These are phyloP conservation scores for Tuber borchii DNA, from an alignment of 495 filamentous ascomycete species.

Conservation along the genomic window DNA sequence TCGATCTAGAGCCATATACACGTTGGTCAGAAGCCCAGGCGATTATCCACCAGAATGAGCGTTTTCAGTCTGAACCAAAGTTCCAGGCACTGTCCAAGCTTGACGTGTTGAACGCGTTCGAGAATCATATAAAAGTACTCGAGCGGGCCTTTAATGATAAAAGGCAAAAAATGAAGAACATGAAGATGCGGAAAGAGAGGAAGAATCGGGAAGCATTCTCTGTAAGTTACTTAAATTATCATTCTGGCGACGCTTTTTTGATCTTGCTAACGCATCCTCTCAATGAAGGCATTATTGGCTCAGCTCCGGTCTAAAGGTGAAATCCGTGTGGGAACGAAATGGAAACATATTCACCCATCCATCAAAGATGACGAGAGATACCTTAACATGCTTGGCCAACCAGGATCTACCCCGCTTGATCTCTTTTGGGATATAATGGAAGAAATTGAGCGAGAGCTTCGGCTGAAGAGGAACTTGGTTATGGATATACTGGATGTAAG, in stretches of 20 bases:
- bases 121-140: slow-evolving; percentile 86
- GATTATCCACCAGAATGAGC: slow-evolving; percentile 69
- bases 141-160: slow-evolving; percentile 86
- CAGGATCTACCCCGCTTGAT: slow-evolving; percentile 85
- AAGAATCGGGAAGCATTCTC: slow-evolving; percentile 76
- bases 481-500: slow-evolving; percentile 85
- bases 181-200: slow-evolving; percentile 71
- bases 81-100: slow-evolving; percentile 80
- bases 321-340: slow-evolving; percentile 85
- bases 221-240: slow-evolving; percentile 22
- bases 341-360: slow-evolving; percentile 72
- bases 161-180: slow-evolving; percentile 75
- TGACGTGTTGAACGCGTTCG: slow-evolving; percentile 87
- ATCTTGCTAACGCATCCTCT: background rate
- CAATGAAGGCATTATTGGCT: slow-evolving; percentile 53
- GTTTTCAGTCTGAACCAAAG: slow-evolving; percentile 77
- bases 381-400: slow-evolving; percentile 72
- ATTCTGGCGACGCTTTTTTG: background rate
- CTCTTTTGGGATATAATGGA: slow-evolving; percentile 96
- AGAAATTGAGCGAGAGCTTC: slow-evolving; percentile 79
- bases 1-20: slow-evolving; percentile 87
- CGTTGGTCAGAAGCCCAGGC: slow-evolving; percentile 87
- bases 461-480: slow-evolving; percentile 73
- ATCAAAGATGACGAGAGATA: slow-evolving; percentile 80
- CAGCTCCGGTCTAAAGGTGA: slow-evolving; percentile 69